These are phyloP conservation scores for Pyrenula massariospora DNA, from an alignment of 495 filamentous ascomycete genomes.

Conservation along the genomic window DNA sequence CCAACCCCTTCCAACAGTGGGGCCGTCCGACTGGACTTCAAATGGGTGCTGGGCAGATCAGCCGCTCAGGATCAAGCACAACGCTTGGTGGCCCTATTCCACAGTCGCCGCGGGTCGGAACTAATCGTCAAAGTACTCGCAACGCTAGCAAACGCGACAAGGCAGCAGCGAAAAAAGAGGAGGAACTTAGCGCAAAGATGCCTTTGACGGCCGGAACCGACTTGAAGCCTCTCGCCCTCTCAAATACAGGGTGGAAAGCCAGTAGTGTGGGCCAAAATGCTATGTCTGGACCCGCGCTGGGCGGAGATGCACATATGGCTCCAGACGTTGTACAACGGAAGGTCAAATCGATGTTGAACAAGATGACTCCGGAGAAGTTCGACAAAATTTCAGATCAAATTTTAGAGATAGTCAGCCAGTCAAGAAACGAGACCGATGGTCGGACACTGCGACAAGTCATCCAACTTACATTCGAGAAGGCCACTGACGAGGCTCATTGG, in stretches of 20 bases:
- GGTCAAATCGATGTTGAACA: constrained; percentile 96
- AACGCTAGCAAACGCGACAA: constrained; percentile 52
- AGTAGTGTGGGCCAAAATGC: constrained; percentile 44
- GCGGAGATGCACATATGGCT: constrained; percentile 49
- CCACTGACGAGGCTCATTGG: constrained; percentile 97
- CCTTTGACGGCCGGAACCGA: constrained; percentile 74
- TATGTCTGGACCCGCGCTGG: constrained; percentile 40
- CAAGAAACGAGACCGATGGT: constrained; percentile 88
- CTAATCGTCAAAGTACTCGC: constrained; percentile 36
- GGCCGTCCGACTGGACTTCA: constrained; percentile 51
- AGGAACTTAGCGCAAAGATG: constrained; percentile 66
- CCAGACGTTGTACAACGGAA: constrained; percentile 95
- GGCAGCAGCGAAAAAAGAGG: constrained; percentile 43
- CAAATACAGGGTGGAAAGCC: constrained; percentile 82
- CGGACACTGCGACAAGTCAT: constrained; percentile 95
- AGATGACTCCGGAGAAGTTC: constrained; percentile 99
- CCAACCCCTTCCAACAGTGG: constrained; percentile 45
- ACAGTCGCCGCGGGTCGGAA: constrained; percentile 38
- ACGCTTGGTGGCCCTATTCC: constrained; percentile 33
- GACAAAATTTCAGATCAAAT: constrained; percentile 92
- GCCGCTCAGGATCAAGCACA: constrained; percentile 43
- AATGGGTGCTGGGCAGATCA: constrained; percentile 34
- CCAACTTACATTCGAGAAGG: constrained; percentile 97
- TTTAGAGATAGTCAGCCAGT: constrained; percentile 82
- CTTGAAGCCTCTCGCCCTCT: constrained; percentile 62